Conservation (phyloP, 2,329 filamentous ascomycete species). For the Penicillium sp. region DNA sequence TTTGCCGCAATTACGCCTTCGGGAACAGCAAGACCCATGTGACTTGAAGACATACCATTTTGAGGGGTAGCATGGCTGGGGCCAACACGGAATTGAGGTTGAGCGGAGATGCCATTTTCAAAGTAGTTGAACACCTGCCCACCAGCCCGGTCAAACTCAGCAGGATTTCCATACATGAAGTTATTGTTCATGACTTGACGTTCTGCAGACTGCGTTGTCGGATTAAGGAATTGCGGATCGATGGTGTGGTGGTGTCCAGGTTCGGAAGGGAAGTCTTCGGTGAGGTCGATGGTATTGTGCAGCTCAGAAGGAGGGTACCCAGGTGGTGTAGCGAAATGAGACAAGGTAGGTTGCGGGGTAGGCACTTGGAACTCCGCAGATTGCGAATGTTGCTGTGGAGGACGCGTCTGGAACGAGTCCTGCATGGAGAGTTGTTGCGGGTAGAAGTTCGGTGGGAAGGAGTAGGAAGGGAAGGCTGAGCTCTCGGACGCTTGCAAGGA, state of each 20-base stretch:
- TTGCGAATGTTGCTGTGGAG: slow-evolving; percentile 23
- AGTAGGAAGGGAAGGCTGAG: slow-evolving; percentile 35
- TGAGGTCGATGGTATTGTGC: slow-evolving; percentile 30
- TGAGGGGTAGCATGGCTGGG: background rate
- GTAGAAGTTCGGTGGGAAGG: slow-evolving; percentile 35
- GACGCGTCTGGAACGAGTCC: slow-evolving; percentile 11
- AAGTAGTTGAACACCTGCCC: slow-evolving; percentile 30
- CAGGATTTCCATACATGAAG: slow-evolving; percentile 29
- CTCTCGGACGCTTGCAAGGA: slow-evolving; percentile 29
- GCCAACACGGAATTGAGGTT: slow-evolving; percentile 8
- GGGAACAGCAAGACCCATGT: slow-evolving; percentile 3
- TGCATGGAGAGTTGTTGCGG: slow-evolving; percentile 24
- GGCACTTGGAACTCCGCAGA: slow-evolving; percentile 18
- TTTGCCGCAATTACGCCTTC: slow-evolving; percentile 11
- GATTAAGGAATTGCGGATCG: slow-evolving; percentile 41
- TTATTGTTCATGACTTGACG: slow-evolving; percentile 26
- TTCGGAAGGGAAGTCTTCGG: slow-evolving; percentile 30
- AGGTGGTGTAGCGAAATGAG: slow-evolving; percentile 29
- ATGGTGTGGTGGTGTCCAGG: slow-evolving; percentile 36
- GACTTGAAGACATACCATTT: background rate
- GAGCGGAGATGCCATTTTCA: slow-evolving; percentile 29
- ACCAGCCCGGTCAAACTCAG: slow-evolving; percentile 27
- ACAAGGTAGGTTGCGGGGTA: slow-evolving; percentile 20
- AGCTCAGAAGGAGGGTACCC: slow-evolving; percentile 27
- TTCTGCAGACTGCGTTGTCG: slow-evolving; percentile 24